phyloP scores from a whole-genome alignment of 2,329 filamentous ascomycete genomes.

The Raffaelea ambrosiae region DNA sequence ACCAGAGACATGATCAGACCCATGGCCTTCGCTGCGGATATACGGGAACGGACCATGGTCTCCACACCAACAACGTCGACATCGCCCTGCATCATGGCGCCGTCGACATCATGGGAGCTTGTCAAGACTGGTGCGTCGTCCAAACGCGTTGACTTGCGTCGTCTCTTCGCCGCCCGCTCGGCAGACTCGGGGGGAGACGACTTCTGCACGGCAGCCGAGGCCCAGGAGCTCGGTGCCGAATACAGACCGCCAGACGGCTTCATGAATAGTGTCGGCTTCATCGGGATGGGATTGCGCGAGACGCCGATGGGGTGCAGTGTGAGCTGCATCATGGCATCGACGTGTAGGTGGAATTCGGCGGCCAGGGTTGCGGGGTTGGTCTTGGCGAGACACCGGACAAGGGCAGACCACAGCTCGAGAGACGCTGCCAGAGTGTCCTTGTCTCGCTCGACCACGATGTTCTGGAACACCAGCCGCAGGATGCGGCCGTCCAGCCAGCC shows the following conservation, averaged over 20 bases:
- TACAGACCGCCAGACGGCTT: conserved; percentile 88
- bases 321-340: conserved; percentile 74
- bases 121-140: conserved; percentile 56
- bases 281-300: conserved; percentile 79
- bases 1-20: conserved; percentile 74
- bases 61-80: conserved; percentile 90
- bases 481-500: conserved; percentile 91
- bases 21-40: conserved; percentile 79
- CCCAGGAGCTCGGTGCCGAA: conserved; percentile 38
- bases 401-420: conserved; percentile 75
- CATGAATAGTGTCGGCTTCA: conserved; percentile 84
- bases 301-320: conserved; percentile 89
- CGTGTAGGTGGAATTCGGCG: conserved; percentile 63
- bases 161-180: conserved; percentile 63
- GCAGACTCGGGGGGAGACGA: conserved; percentile 43
- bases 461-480: conserved; percentile 85
- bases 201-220: conserved; percentile 35
- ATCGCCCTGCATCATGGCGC: conserved; percentile 95
- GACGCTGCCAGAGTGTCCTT: conserved; percentile 74
- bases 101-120: conserved; percentile 92
- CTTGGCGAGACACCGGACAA: conserved; percentile 58
- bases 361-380: conserved; percentile 57
- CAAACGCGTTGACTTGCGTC: conserved; percentile 76
- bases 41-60: conserved; percentile 76
- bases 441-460: conserved; percentile 87